Evolutionary conservation across 2,329 filamentous ascomycete species (phyloP), one percentile per base, ranked within the genome.

Genomic region (Colletotrichum falcatum): DNA sequence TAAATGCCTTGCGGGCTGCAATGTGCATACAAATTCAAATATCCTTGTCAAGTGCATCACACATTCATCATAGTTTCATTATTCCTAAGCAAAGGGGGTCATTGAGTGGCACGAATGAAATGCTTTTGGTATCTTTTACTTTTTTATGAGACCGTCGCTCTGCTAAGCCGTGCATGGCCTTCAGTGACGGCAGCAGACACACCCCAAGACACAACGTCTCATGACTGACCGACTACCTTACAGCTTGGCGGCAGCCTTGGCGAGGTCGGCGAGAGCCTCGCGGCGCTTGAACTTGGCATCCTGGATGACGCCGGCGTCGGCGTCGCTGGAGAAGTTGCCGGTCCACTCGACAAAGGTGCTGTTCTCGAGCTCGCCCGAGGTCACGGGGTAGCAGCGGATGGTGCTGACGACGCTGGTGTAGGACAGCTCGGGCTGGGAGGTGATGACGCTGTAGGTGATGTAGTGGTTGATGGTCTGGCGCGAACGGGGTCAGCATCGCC

Each of bases 281-380:
- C 89, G 89, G 72, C 91, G 90, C 87, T 93, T 93, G 86, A 90
- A 93, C 83, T 91, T 92, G 76, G 90, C 91, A 77, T 93, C 91
- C 80, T 91, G 88, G 74, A 93, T 92, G 70, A 92, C 91, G 75
- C 90, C 89, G 49, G 90, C 89, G 79, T 91, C 90, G 61, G 91
- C 91, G 80, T 92, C 91, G 75, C 86, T 91, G 35, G 88, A 90
- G 81, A 93, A 93, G 81, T 91, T 89, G 66, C 86, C 90, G 49
- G 86, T 88, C 91, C 91, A 93, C 77, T 89, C 87, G 71, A 93
- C 84, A 75, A 89, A 93, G 20, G 91, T 92, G 77, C 87, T 86
- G 55, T 88, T 88, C 79, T 90, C 89, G 59, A 86, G 81, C 76
- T 89, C 84, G 74, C 91, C 91, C 6, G 87, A 89, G n/a, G 91